Conservation (phyloP, 73 alveolate genomes). For the Tetrahymena malaccensis region DNA sequence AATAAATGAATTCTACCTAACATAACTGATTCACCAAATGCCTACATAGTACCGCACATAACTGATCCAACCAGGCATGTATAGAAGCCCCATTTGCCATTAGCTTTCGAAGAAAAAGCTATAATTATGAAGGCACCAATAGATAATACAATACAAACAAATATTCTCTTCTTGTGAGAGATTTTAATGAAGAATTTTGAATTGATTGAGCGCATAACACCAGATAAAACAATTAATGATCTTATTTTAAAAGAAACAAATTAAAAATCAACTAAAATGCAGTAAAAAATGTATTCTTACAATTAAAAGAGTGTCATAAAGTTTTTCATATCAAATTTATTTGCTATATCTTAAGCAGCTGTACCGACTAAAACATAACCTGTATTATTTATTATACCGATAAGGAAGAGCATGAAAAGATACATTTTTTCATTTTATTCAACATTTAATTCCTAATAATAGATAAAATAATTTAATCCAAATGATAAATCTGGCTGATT, state of each 20-base stretch:
- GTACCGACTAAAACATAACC: constrained; percentile 39
- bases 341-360: constrained; percentile 27
- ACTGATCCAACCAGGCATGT: constrained; percentile 16
- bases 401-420: background rate
- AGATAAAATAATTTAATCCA: background rate
- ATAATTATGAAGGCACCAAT: constrained; percentile 12
- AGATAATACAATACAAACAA: constrained; percentile 4
- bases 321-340: constrained; percentile 11
- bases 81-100: constrained; percentile 19
- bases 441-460: background rate
- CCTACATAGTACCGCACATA: constrained; percentile 33
- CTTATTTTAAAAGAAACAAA: background rate
- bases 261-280: background rate
- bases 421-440: background rate
- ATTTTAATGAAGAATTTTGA: constrained; percentile 25
- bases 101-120: background rate
- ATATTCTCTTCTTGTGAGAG: constrained; percentile 23
- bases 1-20: background rate
- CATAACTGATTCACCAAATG: constrained; percentile 41
- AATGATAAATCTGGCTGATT: too few species aligned
- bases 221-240: constrained; percentile 30
- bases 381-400: constrained; percentile 40
- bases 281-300: background rate
- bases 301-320: constrained; percentile 34
- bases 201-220: constrained; percentile 17